Conservation (phyloP, 495 filamentous ascomycete species). For the Xylaria flabelliformis region DNA sequence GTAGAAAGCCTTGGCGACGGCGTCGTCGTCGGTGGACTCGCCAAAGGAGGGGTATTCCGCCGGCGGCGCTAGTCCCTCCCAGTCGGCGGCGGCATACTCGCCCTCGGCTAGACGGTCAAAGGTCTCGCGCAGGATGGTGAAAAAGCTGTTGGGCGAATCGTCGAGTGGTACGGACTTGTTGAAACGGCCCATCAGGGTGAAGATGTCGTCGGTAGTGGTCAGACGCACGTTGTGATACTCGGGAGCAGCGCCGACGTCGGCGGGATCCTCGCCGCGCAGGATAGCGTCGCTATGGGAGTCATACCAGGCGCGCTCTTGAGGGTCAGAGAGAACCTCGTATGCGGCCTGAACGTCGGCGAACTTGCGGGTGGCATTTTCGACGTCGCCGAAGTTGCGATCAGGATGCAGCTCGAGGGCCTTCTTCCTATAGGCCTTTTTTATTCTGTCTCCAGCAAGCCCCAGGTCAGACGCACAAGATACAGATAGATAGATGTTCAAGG, state of each 20-base stretch:
- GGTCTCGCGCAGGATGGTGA: slow-evolving; percentile 70
- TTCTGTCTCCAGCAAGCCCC: slow-evolving; percentile 56
- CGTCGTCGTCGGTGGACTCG: slow-evolving; percentile 65
- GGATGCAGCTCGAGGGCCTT: slow-evolving; percentile 95
- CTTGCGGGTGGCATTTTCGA: slow-evolving; percentile 77
- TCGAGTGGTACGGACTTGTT: slow-evolving; percentile 76
- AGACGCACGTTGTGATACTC: slow-evolving; percentile 70
- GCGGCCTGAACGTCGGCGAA: slow-evolving; percentile 94
- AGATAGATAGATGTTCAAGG: background rate
- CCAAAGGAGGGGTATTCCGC: slow-evolving; percentile 84
- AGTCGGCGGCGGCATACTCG: slow-evolving; percentile 74
- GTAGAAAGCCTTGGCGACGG: slow-evolving; percentile 82
- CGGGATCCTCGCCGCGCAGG: slow-evolving; percentile 65
- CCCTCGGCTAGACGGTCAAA: slow-evolving; percentile 85
- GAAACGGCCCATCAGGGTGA: slow-evolving; percentile 75
- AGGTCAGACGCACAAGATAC: slow-evolving; percentile 30
- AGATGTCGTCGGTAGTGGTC: slow-evolving; percentile 79
- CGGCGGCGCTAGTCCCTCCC: slow-evolving; percentile 58
- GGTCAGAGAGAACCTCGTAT: slow-evolving; percentile 93
- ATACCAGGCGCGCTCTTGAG: slow-evolving; percentile 97
- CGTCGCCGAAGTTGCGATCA: slow-evolving; percentile 89
- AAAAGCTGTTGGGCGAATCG: slow-evolving; percentile 82
- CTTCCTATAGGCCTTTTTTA: slow-evolving; percentile 89
- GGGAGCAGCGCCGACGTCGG: slow-evolving; percentile 45
- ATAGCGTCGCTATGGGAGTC: slow-evolving; percentile 91